These are phyloP conservation scores for Spiraea crenata DNA, from an alignment of 331 rosid species.

Conservation along the genomic window DNA sequence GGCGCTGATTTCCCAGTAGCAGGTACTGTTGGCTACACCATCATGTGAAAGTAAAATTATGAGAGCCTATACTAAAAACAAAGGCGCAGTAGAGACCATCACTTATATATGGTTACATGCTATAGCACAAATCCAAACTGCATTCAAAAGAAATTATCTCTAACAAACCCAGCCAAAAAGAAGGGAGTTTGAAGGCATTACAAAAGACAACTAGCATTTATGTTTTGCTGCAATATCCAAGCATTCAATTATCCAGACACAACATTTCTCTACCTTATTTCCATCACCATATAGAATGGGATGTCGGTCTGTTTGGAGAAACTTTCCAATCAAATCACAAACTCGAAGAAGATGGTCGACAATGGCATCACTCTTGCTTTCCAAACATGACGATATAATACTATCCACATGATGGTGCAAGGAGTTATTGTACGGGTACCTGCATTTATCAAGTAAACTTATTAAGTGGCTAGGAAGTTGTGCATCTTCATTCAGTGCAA, in stretches of 20 bases:
- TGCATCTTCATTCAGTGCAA: constrained; percentile 12
- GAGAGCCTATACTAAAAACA: constrained; percentile 16
- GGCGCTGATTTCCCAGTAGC: constrained; percentile 64
- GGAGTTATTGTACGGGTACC: constrained; percentile 87
- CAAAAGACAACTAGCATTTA: background rate
- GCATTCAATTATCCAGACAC: constrained; percentile 25
- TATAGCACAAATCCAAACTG: constrained; percentile 15
- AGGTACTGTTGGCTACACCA: constrained; percentile 72
- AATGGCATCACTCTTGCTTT: constrained; percentile 67
- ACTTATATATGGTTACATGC: constrained; percentile 4
- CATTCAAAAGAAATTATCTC: background rate
- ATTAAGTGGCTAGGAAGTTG: constrained; percentile 1
- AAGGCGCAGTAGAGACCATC: constrained; percentile 10
- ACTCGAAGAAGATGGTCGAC: constrained; percentile 79
- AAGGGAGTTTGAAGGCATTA: constrained; percentile 3
- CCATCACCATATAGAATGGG: constrained; percentile 55
- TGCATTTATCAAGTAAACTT: constrained; percentile 38
- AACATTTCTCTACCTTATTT: constrained; percentile 53
- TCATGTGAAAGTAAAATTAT: constrained; percentile 24
- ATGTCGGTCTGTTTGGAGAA: constrained; percentile 69
- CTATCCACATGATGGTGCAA: constrained; percentile 94
- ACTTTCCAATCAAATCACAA: constrained; percentile 77
- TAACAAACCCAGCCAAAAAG: no score
- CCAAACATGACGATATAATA: constrained; percentile 79
- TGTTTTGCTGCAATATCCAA: constrained; percentile 4